Percentiles rank a stretch among this genome's conserved stretches.
Conservation (phyloP, 805 yeast species). For the Ogataea dorogensis region DNA sequence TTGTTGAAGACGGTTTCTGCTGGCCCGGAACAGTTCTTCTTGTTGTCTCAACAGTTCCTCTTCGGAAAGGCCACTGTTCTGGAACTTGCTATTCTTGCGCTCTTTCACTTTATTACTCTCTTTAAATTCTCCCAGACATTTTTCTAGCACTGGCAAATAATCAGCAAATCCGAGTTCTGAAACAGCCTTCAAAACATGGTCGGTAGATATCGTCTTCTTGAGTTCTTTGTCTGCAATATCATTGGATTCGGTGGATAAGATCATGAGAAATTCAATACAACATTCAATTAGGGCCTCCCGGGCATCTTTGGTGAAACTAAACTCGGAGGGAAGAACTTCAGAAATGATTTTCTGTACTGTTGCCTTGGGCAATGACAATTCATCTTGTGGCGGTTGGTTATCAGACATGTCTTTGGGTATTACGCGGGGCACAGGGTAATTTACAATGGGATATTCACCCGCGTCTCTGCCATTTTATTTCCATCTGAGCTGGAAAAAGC, state of each 20-base stretch:
- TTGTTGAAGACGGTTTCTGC: constrained; percentile 35
- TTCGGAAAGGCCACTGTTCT: constrained; percentile 86
- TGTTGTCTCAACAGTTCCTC: constrained; percentile 91
- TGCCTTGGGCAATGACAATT: constrained; percentile 51
- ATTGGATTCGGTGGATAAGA: constrained; percentile 86
- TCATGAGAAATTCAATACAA: constrained; percentile 94
- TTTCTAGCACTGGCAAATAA: constrained; percentile 78
- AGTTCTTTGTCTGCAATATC: constrained; percentile 96
- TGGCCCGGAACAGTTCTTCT: constrained; percentile 77
- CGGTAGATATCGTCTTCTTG: constrained; percentile 94
- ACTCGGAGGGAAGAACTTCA: constrained; percentile 86
- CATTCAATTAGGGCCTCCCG: constrained; percentile 94
- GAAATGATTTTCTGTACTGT: constrained; percentile 93
- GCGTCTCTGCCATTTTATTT: constrained; percentile 13
- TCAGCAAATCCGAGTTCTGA: constrained; percentile 83
- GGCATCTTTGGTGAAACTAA: constrained; percentile 88
- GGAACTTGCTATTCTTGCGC: constrained; percentile 87
- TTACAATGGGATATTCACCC: constrained; percentile 5
- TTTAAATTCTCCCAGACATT: constrained; percentile 81
- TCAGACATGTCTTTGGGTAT: constrained; percentile 20
- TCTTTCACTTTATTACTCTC: constrained; percentile 87
- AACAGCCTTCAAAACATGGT: constrained; percentile 89
- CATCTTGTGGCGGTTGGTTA: constrained; percentile 29
- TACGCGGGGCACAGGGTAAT: constrained; percentile 2
- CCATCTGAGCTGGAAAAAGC: constrained; percentile 5